Percentiles rank a stretch among this genome's conserved stretches.
phyloP scores from a whole-genome alignment of 139 green algal species.

The Pleodorina starrii region DNA sequence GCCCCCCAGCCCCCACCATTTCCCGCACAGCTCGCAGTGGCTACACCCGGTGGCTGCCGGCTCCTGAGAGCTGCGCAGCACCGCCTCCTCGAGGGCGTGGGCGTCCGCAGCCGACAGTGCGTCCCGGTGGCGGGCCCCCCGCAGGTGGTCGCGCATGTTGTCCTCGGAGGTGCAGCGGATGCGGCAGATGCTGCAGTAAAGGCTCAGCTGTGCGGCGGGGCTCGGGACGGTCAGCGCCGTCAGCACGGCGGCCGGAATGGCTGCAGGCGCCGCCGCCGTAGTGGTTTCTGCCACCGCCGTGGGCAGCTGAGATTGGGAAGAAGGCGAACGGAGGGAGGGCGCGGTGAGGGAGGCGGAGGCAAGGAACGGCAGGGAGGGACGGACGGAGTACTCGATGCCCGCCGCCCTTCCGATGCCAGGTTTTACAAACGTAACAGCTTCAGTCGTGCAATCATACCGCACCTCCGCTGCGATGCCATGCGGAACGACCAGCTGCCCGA shows the following conservation, averaged over 20 bases:
- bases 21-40: slow-evolving; percentile 25
- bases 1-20: background rate
- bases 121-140: background rate
- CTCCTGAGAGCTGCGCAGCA: too few species aligned
- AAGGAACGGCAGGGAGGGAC: background rate
- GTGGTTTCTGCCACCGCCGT: background rate
- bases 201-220: background rate
- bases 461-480: slow-evolving; percentile 4
- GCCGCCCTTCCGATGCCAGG: too few species aligned
- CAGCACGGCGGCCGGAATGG: background rate
- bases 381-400: background rate
- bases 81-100: background rate
- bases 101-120: background rate
- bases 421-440: too few species aligned
- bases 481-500: slow-evolving; percentile 16
- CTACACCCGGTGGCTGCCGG: background rate
- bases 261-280: background rate
- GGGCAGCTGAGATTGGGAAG: background rate
- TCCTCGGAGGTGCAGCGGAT: background rate
- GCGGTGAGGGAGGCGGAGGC: background rate
- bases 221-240: background rate
- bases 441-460: too few species aligned
- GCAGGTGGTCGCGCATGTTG: background rate
- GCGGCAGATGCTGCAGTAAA: slow-evolving; percentile 15
- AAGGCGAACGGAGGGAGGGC: background rate